Evolutionary conservation across 208 protist species (phyloP).

Genomic region (Borovskyia barvae): DNA sequence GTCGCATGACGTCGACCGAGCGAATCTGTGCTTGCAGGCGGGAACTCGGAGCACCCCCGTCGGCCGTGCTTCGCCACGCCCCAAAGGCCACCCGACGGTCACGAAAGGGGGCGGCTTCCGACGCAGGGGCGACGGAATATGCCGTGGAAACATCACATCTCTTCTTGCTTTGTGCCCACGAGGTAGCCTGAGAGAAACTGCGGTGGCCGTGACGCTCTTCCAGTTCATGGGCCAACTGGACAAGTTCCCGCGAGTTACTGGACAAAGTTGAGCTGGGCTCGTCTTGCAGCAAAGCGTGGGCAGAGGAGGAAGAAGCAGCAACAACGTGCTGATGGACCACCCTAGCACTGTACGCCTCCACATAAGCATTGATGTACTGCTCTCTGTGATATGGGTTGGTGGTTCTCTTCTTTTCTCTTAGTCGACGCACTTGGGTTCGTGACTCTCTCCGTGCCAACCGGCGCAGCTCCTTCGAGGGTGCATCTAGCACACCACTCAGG

Average conservation of each 20-base stretch:
- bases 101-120: too few species aligned
- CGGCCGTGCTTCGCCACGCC: constrained; percentile 22
- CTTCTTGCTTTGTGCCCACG: neutral
- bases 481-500: constrained; percentile 1
- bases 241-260: too few species aligned
- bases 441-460: constrained; percentile 10
- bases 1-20: constrained; percentile 14
- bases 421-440: neutral
- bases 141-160: too few species aligned
- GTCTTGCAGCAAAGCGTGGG: too few species aligned
- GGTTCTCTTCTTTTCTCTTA: neutral
- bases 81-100: constrained; percentile 18
- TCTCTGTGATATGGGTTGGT: constrained; percentile 55
- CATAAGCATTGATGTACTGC: constrained; percentile 70
- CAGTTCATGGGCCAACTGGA: constrained; percentile 27
- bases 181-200: neutral
- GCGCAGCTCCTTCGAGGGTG: constrained; percentile 10
- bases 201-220: neutral
- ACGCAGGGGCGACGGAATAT: too few species aligned
- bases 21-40: neutral
- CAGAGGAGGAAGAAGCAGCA: neutral
- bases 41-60: neutral
- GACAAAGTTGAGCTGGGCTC: too few species aligned
- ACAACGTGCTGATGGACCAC: constrained; percentile 15
- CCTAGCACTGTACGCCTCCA: constrained; percentile 49